These are phyloP conservation scores for Nemania serpens DNA, from an alignment of 2,329 filamentous ascomycete species.

Conservation along the genomic window DNA sequence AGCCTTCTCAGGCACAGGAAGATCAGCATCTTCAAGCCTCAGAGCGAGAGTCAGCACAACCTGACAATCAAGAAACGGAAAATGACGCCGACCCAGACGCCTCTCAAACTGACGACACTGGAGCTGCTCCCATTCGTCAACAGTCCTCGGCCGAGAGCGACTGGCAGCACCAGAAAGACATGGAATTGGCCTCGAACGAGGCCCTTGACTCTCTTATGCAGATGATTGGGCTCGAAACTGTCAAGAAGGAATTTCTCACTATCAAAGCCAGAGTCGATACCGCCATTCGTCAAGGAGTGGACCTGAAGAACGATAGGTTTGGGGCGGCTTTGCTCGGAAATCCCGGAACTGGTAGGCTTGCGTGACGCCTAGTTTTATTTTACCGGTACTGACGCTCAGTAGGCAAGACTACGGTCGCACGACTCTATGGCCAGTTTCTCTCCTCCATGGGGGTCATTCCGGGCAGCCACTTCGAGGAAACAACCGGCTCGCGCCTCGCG, in stretches of 20 bases:
- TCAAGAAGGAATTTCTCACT: conserved; percentile 59
- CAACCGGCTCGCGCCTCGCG: conserved; percentile 69
- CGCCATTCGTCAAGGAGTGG: conserved; percentile 52
- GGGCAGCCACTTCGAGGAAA: conserved; percentile 65
- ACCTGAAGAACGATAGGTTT: conserved; percentile 54
- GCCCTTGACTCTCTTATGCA: conserved; percentile 60
- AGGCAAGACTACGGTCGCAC: conserved; percentile 77
- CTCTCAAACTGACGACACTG: neutral
- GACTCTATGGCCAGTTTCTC: conserved; percentile 70
- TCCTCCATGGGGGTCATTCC: conserved; percentile 65
- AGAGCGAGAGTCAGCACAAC: neutral
- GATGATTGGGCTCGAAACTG: conserved; percentile 64
- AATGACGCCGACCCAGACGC: neutral
- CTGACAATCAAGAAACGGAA: neutral
- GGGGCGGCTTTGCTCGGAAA: conserved; percentile 60
- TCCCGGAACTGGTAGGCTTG: conserved; percentile 60
- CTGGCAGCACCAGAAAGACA: conserved; percentile 12
- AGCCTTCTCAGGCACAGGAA: neutral
- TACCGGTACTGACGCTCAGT: neutral
- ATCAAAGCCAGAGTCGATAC: conserved; percentile 63
- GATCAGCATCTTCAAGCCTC: neutral
- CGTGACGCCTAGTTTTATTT: neutral
- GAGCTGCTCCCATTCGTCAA: neutral
- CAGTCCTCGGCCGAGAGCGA: conserved; percentile 3
- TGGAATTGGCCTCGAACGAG: conserved; percentile 25